phyloP scores from a whole-genome alignment of 1,139 yeast genomes.

The Sugiyamaella novakii region DNA sequence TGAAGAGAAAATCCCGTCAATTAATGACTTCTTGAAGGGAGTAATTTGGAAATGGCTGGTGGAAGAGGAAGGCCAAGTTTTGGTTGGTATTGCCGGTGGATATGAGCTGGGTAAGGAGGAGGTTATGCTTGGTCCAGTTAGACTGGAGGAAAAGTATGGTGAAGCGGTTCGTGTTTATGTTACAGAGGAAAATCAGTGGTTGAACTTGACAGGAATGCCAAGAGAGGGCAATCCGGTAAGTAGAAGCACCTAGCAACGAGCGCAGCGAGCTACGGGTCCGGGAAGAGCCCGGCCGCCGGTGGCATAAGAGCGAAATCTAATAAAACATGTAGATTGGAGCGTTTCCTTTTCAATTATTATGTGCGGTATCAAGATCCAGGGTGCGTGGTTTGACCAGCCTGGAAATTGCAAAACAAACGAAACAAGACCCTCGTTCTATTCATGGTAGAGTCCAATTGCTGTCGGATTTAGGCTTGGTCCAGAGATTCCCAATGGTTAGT shows the following conservation, averaged over 20 bases:
- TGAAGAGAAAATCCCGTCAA: constrained; percentile 26
- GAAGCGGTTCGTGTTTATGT: constrained; percentile 37
- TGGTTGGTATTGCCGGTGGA: constrained; percentile 28
- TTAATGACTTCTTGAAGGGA: constrained; percentile 35
- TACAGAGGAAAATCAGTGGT: constrained; percentile 43
- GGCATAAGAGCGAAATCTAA: neutral
- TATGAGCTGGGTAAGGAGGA: constrained; percentile 24
- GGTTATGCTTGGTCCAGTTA: constrained; percentile 22
- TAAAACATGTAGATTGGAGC: constrained; percentile 35
- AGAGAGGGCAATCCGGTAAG: constrained; percentile 35
- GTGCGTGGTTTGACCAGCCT: constrained; percentile 42
- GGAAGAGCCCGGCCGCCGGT: constrained; percentile 18
- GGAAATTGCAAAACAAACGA: constrained; percentile 42
- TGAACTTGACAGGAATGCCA: constrained; percentile 41
- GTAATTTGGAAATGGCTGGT: constrained; percentile 40
- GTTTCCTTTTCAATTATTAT: constrained; percentile 42
- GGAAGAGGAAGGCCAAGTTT: constrained; percentile 30
- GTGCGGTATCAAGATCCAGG: constrained; percentile 43
- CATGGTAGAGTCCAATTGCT: constrained; percentile 41
- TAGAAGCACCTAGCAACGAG: no score
- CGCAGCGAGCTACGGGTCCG: no score
- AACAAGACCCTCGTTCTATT: constrained; percentile 47
- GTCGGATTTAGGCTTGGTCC: constrained; percentile 40
- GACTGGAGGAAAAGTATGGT: constrained; percentile 28
- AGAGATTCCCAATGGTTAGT: constrained; percentile 40